These are phyloP conservation scores for Alternaria panax DNA, from an alignment of 2,329 filamentous ascomycete genomes.

Conservation along the genomic window DNA sequence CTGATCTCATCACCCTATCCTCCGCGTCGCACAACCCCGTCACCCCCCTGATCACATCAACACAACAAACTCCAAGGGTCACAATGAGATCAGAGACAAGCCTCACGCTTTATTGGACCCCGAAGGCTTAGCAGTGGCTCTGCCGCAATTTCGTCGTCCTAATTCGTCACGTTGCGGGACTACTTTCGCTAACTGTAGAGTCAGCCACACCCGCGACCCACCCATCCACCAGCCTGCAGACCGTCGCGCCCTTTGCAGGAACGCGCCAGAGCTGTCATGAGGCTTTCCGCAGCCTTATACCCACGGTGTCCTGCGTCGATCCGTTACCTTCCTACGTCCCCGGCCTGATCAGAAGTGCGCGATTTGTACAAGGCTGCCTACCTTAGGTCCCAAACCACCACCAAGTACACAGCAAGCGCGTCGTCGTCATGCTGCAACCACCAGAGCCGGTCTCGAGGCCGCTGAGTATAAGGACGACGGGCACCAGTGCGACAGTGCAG, in stretches of 20 bases:
- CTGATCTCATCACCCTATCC: constrained; percentile 39
- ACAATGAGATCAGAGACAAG: constrained; percentile 9
- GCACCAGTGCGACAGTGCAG: constrained; percentile 43
- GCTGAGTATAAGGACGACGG: constrained; percentile 46
- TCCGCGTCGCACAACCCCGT: constrained; percentile 11
- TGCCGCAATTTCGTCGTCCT: background rate
- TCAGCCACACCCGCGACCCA: constrained; percentile 42
- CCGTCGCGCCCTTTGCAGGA: constrained; percentile 17
- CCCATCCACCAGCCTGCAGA: constrained; percentile 19
- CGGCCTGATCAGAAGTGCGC: constrained; percentile 13
- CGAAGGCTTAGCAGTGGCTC: constrained; percentile 27
- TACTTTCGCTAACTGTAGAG: constrained; percentile 8
- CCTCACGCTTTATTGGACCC: constrained; percentile 8
- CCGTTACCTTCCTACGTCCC: constrained; percentile 12
- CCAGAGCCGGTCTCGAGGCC: constrained; percentile 41
- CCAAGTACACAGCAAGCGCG: constrained; percentile 26
- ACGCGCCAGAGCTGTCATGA: constrained; percentile 30
- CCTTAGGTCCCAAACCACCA: constrained; percentile 13
- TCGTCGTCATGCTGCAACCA: constrained; percentile 36
- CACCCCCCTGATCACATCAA: constrained; percentile 12
- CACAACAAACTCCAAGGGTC: constrained; percentile 5
- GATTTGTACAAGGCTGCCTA: constrained; percentile 11
- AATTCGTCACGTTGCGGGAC: constrained; percentile 7
- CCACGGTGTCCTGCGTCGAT: constrained; percentile 28
- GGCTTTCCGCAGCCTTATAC: constrained; percentile 38